phyloP scores from a whole-genome alignment of 331 rosid genomes.

The Dryas integrifolia region DNA sequence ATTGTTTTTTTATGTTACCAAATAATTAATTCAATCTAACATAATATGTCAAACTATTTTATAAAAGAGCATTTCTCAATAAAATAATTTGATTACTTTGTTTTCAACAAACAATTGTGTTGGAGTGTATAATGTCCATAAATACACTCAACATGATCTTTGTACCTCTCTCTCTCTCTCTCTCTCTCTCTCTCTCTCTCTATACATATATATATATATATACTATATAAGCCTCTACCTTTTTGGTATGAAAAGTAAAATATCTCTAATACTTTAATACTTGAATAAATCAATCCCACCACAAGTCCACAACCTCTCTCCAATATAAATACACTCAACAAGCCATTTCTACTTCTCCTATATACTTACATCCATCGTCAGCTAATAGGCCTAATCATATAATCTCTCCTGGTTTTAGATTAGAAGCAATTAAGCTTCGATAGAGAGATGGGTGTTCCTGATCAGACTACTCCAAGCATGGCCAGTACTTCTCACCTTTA shows the following conservation, averaged over 20 bases:
- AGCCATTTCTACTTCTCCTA: conserved; percentile 13
- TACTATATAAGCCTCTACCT: too few relatives aligned
- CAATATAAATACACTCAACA: conserved; percentile 3
- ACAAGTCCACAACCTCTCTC: background rate
- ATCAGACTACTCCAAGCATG: conserved; percentile 40
- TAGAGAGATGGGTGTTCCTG: conserved; percentile 45
- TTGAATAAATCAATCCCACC: background rate
- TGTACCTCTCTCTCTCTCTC: background rate
- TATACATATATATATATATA: too few relatives aligned
- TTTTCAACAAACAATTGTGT: too few relatives aligned
- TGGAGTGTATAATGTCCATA: too few relatives aligned
- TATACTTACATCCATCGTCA: background rate
- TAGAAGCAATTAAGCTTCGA: too few relatives aligned
- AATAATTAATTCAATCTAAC: too few relatives aligned
- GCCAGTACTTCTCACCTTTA: conserved; percentile 50
- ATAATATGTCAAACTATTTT: too few relatives aligned
- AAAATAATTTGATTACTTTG: too few relatives aligned
- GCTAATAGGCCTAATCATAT: background rate
- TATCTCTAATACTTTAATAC: background rate
- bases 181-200: background rate
- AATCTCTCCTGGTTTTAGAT: background rate
- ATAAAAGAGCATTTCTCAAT: too few relatives aligned
- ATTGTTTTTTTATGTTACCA: too few relatives aligned
- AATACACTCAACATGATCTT: too few relatives aligned
- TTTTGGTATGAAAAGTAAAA: background rate